Evolutionary conservation across 768 basidiomycete species (phyloP).

Genomic region (Collybia sordida): DNA sequence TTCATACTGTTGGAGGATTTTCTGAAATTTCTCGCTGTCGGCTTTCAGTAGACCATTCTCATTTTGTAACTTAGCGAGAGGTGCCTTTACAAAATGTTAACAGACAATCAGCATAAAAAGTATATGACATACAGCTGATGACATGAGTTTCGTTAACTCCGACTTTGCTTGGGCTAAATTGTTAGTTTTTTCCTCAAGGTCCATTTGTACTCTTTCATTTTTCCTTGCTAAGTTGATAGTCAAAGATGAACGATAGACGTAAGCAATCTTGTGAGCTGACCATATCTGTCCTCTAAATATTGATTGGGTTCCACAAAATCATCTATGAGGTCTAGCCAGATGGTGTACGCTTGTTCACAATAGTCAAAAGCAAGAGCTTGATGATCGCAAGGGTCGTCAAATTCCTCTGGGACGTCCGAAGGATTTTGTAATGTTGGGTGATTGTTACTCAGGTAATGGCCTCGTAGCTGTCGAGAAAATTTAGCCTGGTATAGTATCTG

Average conservation of each 20-base stretch:
- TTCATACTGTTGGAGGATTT: constrained; percentile 71
- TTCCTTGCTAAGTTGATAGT: constrained; percentile 51
- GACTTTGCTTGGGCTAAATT: constrained; percentile 43
- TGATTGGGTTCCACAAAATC: constrained; percentile 70
- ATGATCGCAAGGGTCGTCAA: constrained; percentile 73
- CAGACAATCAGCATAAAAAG: neutral
- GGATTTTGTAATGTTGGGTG: constrained; percentile 70
- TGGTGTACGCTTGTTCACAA: constrained; percentile 61
- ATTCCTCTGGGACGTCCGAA: constrained; percentile 65
- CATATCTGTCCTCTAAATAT: constrained; percentile 72
- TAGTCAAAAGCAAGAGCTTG: constrained; percentile 78
- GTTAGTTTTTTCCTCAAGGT: constrained; percentile 58
- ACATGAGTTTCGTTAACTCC: constrained; percentile 59
- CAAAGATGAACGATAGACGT: constrained; percentile 5
- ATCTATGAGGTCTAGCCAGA: constrained; percentile 69
- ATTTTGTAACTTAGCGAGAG: constrained; percentile 60
- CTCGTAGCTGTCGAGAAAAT: constrained; percentile 34
- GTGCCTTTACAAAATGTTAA: constrained; percentile 40
- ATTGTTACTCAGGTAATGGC: constrained; percentile 55
- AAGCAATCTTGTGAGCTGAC: constrained; percentile 36
- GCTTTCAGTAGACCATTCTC: constrained; percentile 62
- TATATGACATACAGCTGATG: constrained; percentile 49
- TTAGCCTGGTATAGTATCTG: neutral
- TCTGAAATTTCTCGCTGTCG: constrained; percentile 79
- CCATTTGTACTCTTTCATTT: constrained; percentile 64